Evolutionary conservation across 2,329 filamentous ascomycete species (phyloP), one percentile per base, ranked within the genome.

Genomic region (Fusarium scirpi): DNA sequence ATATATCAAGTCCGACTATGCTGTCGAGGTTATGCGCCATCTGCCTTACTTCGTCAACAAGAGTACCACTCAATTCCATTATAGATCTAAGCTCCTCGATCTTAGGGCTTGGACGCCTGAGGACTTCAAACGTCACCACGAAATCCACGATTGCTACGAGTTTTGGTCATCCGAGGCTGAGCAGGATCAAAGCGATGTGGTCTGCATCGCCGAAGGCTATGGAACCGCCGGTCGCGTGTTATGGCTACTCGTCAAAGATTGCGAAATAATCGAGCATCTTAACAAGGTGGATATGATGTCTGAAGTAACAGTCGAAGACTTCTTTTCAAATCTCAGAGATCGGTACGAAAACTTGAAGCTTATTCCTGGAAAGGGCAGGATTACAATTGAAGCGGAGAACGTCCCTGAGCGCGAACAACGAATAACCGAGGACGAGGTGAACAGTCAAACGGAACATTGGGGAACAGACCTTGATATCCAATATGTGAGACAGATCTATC

Each of bases 401-500:
- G 7, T 43, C 2, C 43, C 32, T 0, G 44, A 61, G 8, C 9
- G 5, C 0, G 15, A 24, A 2, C 2, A 9, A 22, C 25, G n/a
- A 15, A 49, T 59, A 5, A 24, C 5, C 1, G 8, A 34, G n/a
- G 27, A 24, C 1, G 27, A 58, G 0, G 43, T 58, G 2, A 46
- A 25, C 6, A 6, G 2, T 0, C 43, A 58, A 16, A 6, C 1
- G 3, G 27, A 27, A 1, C 8, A 25, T 10, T 61, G 25, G 43
- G 12, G 22, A 27, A 61, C 32, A 6, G 20, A 58, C 8, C 15
- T 61, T 15, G 63, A 66, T 8, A 9, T 47, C 2, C 48, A 55
- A 22, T 52, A 47, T n/a, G 13, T 47, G 22, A 49, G 61, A 5
- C 48, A 65, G 44, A 20, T 55, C 1, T 65, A 66, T 34, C 18